A percentile compares a stretch with the other conserved stretches of the same genome.
phyloP scores from a whole-genome alignment of 345 rosid genomes.

The Orychophragmus violaceus region DNA sequence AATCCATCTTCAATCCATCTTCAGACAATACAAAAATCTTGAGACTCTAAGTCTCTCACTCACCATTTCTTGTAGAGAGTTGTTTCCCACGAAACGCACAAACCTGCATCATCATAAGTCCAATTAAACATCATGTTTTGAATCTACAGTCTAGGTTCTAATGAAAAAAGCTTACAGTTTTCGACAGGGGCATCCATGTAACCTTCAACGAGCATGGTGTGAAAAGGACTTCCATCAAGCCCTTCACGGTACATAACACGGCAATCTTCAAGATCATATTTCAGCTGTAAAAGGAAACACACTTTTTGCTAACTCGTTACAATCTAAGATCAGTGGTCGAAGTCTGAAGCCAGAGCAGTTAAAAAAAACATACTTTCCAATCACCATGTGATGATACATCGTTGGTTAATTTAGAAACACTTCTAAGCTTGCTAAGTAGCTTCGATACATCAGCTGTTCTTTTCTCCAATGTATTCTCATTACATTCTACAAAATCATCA shows the following conservation, averaged over 20 bases:
- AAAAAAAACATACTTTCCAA: conserved; percentile 68
- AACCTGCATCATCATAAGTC: conserved; percentile 17
- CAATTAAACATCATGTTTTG: not conserved
- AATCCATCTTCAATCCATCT: no score
- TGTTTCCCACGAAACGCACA: conserved; percentile 31
- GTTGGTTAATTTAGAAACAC: conserved; percentile 44
- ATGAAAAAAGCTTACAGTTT: conserved; percentile 45
- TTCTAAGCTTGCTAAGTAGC: conserved; percentile 75
- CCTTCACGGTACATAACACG: conserved; percentile 97
- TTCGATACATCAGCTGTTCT: conserved; percentile 52
- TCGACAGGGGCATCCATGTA: conserved; percentile 79
- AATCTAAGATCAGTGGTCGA: not conserved
- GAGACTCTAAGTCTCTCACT: not conserved
- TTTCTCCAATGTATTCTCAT: conserved; percentile 46
- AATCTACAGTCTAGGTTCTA: not conserved
- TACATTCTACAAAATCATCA: conserved; percentile 39
- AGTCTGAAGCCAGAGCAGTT: not conserved
- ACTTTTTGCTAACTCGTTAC: not conserved
- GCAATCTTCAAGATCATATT: conserved; percentile 72
- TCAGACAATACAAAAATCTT: not conserved
- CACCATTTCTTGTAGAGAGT: conserved; percentile 28
- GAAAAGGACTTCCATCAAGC: conserved; percentile 72
- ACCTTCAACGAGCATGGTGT: conserved; percentile 91
- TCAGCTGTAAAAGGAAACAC: conserved; percentile 45
- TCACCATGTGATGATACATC: conserved; percentile 44